Percentiles rank a stretch among this genome's conserved stretches.
Evolutionary conservation across 306 rosid genomes (phyloP).

Genomic region (Dicorynia guianensis): DNA sequence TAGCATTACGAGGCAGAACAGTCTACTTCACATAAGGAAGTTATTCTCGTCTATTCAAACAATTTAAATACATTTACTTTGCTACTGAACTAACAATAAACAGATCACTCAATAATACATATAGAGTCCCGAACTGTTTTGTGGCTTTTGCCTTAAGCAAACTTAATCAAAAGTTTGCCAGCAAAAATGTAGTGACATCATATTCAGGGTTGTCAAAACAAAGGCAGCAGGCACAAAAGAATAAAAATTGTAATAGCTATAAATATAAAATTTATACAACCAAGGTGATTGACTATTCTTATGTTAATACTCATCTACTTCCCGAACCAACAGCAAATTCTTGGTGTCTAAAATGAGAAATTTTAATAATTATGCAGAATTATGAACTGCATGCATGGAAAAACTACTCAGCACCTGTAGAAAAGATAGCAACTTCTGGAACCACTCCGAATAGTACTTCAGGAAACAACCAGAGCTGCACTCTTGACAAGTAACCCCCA

Average conservation of each 20-base stretch:
- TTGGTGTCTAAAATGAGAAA: background rate
- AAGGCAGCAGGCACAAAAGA: too few species aligned
- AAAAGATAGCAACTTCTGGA: constrained; percentile 60
- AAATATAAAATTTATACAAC: constrained; percentile 4
- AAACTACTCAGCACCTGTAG: constrained; percentile 66
- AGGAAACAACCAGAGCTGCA: constrained; percentile 75
- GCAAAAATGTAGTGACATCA: too few species aligned
- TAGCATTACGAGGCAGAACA: too few species aligned
- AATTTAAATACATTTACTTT: too few species aligned
- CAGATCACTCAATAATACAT: too few species aligned
- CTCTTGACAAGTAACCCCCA: constrained; percentile 84
- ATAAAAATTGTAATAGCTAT: constrained; percentile 1
- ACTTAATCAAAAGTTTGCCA: too few species aligned
- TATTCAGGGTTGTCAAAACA: too few species aligned
- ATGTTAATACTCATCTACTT: background rate
- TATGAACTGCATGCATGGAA: background rate
- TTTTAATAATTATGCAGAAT: constrained; percentile 12
- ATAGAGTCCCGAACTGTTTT: too few species aligned
- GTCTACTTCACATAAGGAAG: too few species aligned
- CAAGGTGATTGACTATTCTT: constrained; percentile 8
- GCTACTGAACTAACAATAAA: too few species aligned
- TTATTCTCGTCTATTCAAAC: too few species aligned
- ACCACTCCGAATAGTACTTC: constrained; percentile 75
- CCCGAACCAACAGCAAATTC: constrained; percentile 13
- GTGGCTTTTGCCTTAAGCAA: too few species aligned